These are phyloP conservation scores for Echium plantagineum DNA, from an alignment of 257 asterid genomes.

Conservation along the genomic window DNA sequence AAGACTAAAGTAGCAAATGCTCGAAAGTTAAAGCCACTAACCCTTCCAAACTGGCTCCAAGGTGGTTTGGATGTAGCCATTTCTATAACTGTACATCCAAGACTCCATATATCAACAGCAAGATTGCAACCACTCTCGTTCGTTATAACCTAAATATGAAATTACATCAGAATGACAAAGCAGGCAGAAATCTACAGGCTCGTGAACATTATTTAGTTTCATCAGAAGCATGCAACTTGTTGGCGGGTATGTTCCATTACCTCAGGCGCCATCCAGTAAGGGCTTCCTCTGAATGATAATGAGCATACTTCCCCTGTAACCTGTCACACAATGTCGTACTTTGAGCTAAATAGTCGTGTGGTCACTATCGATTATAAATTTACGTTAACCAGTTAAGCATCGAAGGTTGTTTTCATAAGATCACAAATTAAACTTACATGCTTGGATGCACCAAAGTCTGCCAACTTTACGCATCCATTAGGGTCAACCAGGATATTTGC, in stretches of 20 bases:
- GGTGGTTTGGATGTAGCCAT: slow-evolving; percentile 99
- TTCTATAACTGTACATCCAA: slow-evolving; percentile 97
- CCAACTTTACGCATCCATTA: slow-evolving; percentile 85
- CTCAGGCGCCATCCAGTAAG: slow-evolving; percentile 99
- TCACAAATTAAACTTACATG: slow-evolving; percentile 46
- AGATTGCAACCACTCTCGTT: slow-evolving; percentile 85
- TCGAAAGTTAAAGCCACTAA: slow-evolving; percentile 22
- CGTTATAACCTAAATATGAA: slow-evolving; percentile 45
- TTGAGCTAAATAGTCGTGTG: too few species aligned
- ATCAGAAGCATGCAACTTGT: too few species aligned
- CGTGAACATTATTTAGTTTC: too few species aligned
- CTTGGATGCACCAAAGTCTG: slow-evolving; percentile 98
- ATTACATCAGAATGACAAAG: slow-evolving; percentile 2
- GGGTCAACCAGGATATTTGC: slow-evolving; percentile 98
- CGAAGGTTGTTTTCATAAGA: too few species aligned
- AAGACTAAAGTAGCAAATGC: too few species aligned
- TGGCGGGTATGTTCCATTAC: slow-evolving; percentile 14
- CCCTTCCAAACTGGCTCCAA: slow-evolving; percentile 99
- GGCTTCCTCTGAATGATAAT: slow-evolving; percentile 55
- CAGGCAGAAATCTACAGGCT: not conserved
- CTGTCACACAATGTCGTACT: slow-evolving; percentile 22
- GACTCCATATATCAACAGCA: slow-evolving; percentile 99
- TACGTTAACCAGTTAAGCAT: too few species aligned
- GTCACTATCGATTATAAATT: too few species aligned
- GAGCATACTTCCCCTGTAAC: slow-evolving; percentile 74